A percentile compares a stretch with the other conserved stretches of the same genome.
Conservation (phyloP, 352 stramenopile species). For the Globisporangium recalcitrans region DNA sequence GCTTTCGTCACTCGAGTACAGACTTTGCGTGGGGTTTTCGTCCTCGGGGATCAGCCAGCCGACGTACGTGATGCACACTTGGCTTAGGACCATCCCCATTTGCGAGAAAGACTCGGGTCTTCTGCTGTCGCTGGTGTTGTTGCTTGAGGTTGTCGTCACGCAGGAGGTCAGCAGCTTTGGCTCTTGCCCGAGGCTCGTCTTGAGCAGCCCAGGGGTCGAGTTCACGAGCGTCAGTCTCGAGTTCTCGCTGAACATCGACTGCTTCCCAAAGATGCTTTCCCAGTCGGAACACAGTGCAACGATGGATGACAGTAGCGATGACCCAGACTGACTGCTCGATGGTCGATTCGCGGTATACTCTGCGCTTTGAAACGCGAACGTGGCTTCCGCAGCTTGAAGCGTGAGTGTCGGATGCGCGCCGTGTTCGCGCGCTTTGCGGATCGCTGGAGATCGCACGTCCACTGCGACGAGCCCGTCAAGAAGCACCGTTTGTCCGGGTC, state of each 20-base stretch:
- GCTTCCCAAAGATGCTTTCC: conserved; percentile 53
- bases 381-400: conserved; percentile 5
- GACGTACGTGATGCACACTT: conserved; percentile 29
- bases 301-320: conserved; percentile 13
- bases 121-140: neutral
- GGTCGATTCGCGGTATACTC: conserved; percentile 17
- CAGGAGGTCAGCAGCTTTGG: conserved; percentile 1
- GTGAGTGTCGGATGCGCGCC: conserved; percentile 6
- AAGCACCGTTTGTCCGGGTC: conserved; percentile 44
- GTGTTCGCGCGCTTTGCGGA: conserved; percentile 24
- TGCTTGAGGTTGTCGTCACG: neutral
- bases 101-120: neutral
- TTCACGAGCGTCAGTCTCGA: conserved; percentile 46
- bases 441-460: conserved; percentile 26
- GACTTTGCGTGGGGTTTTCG: neutral
- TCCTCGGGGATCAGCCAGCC: conserved; percentile 48
- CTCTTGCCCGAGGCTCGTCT: conserved; percentile 20
- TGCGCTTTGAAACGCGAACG: conserved; percentile 36
- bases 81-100: conserved; percentile 14
- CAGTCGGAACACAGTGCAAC: conserved; percentile 62
- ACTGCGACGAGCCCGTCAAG: conserved; percentile 52
- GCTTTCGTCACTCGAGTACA: conserved; percentile 30
- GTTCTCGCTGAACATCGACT: conserved; percentile 41
- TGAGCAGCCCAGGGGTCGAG: conserved; percentile 35
- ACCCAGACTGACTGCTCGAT: neutral